A percentile compares a stretch with the other conserved stretches of the same genome.
These are phyloP conservation scores for Populus hybrid DNA, from an alignment of 441 rosid species.

Conservation along the genomic window DNA sequence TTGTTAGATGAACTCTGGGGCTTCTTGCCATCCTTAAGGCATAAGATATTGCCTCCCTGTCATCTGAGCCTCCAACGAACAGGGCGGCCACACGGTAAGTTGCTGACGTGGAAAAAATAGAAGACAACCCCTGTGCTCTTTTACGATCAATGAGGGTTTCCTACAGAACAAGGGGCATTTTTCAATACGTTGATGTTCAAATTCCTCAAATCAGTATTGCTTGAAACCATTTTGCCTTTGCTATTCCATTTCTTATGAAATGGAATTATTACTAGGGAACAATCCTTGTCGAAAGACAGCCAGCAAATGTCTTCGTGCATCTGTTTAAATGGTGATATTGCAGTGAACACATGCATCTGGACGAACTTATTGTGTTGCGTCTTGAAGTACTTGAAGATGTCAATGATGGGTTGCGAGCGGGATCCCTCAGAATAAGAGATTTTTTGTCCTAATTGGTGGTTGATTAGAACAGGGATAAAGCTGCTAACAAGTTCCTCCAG, in stretches of 20 bases:
- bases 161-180: slow-evolving; percentile 43
- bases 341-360: slow-evolving; percentile 31
- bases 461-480: slow-evolving; percentile 30
- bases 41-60: slow-evolving; percentile 35
- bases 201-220: slow-evolving; percentile 22
- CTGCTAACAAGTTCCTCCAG: slow-evolving; percentile 31
- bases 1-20: slow-evolving; percentile 22
- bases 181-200: slow-evolving; percentile 31
- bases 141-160: slow-evolving; percentile 34
- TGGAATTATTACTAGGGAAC: slow-evolving; percentile 35
- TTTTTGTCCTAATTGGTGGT: slow-evolving; percentile 35
- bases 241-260: slow-evolving; percentile 40
- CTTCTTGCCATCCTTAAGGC: slow-evolving; percentile 29
- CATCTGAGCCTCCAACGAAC: slow-evolving; percentile 33
- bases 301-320: slow-evolving; percentile 47
- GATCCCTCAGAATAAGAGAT: background rate
- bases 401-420: slow-evolving; percentile 21
- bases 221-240: slow-evolving; percentile 21
- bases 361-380: slow-evolving; percentile 6
- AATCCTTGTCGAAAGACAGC: slow-evolving; percentile 30
- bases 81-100: slow-evolving; percentile 17
- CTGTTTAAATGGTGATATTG: slow-evolving; percentile 30
- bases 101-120: background rate
- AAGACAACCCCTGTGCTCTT: background rate
- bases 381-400: slow-evolving; percentile 29